Percentiles rank a stretch among this genome's conserved stretches.
These are phyloP conservation scores for Picea engelmannii DNA, from an alignment of 83 land plant species.

Conservation along the genomic window DNA sequence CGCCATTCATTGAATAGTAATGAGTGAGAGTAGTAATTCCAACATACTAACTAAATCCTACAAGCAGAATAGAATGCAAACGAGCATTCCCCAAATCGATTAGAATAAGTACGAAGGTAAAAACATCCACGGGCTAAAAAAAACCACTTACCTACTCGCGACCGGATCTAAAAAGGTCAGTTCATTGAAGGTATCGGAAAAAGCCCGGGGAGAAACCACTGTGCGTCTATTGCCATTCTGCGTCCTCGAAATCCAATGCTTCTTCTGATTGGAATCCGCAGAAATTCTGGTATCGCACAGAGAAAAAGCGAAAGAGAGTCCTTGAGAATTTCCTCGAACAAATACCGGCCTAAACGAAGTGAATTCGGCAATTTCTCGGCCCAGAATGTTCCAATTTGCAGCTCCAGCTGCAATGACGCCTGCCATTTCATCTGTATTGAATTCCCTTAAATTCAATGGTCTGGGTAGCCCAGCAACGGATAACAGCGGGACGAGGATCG, in stretches of 20 bases:
- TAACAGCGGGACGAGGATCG: too few relatives aligned
- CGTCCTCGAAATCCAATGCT: background rate
- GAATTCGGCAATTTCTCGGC: background rate
- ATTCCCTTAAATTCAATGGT: too few relatives aligned
- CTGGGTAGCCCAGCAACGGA: too few relatives aligned
- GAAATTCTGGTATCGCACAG: background rate
- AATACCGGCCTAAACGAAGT: background rate
- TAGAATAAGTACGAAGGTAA: too few relatives aligned
- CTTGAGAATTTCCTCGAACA: background rate
- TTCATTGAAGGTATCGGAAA: slow-evolving; percentile 29
- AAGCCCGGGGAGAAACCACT: slow-evolving; percentile 41
- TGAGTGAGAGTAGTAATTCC: too few relatives aligned
- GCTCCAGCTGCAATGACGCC: background rate
- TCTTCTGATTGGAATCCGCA: background rate
- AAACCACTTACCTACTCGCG: slow-evolving; percentile 33
- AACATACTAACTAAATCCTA: too few relatives aligned
- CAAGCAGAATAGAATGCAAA: too few relatives aligned
- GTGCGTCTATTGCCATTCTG: background rate
- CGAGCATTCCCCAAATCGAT: too few relatives aligned
- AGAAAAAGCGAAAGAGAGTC: background rate
- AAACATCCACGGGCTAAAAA: too few relatives aligned
- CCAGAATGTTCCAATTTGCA: background rate
- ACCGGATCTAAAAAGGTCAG: slow-evolving; percentile 74
- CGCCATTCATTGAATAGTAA: too few relatives aligned
- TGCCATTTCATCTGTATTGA: background rate